Conservation (phyloP, 352 stramenopile genomes). For the Sclerospora graminicola region DNA sequence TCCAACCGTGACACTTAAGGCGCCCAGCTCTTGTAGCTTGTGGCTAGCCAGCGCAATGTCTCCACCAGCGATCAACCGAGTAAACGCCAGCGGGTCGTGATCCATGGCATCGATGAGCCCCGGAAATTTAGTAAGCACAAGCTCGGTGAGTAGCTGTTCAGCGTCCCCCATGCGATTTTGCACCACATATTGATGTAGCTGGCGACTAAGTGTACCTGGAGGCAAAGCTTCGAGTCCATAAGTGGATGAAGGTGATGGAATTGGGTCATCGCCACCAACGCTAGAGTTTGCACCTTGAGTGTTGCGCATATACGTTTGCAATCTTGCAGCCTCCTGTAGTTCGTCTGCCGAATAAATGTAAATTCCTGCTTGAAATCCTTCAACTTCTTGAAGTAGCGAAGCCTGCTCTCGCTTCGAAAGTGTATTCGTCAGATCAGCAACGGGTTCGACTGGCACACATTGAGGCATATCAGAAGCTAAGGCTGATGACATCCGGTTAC, state of each 20-base stretch:
- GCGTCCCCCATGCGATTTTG: conserved; percentile 28
- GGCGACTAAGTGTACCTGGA: conserved; percentile 16
- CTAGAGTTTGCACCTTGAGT: conserved; percentile 9
- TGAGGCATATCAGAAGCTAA: conserved; percentile 16
- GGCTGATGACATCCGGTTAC: conserved; percentile 15
- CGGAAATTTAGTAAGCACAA: conserved; percentile 56
- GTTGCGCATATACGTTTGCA: conserved; percentile 46
- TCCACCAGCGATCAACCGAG: conserved; percentile 47
- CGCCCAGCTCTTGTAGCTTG: conserved; percentile 18
- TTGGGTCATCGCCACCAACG: conserved; percentile 6
- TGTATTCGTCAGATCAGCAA: conserved; percentile 25
- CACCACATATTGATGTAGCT: conserved; percentile 30
- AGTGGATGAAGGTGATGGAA: conserved; percentile 6
- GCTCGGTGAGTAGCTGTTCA: conserved; percentile 51
- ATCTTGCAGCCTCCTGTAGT: conserved; percentile 35
- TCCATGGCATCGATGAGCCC: conserved; percentile 71
- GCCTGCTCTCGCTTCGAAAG: conserved; percentile 51
- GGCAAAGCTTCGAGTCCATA: conserved; percentile 9
- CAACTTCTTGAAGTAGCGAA: conserved; percentile 52
- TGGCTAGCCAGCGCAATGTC: conserved; percentile 21
- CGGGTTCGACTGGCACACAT: conserved; percentile 28
- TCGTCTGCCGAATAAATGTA: conserved; percentile 81
- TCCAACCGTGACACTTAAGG: conserved; percentile 2
- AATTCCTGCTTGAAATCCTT: conserved; percentile 41
- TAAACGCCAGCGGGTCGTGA: conserved; percentile 63